Evolutionary conservation across 768 basidiomycete genomes (phyloP), one percentile per base, ranked within the genome.

Genomic region (Pilatotrama ljubarskyi): DNA sequence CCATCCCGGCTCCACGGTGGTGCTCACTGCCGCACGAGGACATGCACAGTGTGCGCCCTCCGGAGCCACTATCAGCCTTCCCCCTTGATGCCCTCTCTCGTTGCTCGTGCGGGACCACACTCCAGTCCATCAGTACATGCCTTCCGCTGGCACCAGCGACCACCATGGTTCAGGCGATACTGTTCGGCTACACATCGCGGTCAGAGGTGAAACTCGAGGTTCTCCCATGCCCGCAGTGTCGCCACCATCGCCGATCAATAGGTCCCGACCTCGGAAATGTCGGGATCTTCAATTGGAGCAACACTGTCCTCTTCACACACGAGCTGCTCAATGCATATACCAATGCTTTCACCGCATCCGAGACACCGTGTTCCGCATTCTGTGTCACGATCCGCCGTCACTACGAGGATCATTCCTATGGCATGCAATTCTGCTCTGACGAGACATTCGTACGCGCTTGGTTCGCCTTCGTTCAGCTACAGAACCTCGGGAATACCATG

Each of bases 241-340:
- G 36, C 9, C 56, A 58, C 44, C 48, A 14, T 2, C 49, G 48
- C 13, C 56, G 49, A 1, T 50, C 2, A 10, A 54, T 61, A 13
- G 66, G 66, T 7, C 62, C 66, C 10, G 64, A 67, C 43, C 52
- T 56, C 3, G 35, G 55, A 1, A 10, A 32, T 6, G 7, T 50
- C 22, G 64, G 58, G 3, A 18, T 67, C 15, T 61, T 67, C 53
- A 67, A 66, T 36, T 59, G 50, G 58, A 67, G 66, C 46, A 67
- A 67, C 36, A 10, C n/a, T 2, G 36, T 51, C 15, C 29, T 62
- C 6, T 67, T 66, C 59, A 54, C 66, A 1, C 66, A 67, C 20
- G 64, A 67, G 40, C 55, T 67, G 5, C 59, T 67, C 18, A 61
- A 67, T 42, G 40, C 55, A 17, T 67, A 56, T 46, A 67, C 66